Percentiles rank a stretch among this genome's conserved stretches.
Conservation (phyloP, 2,329 filamentous ascomycete species). For the Bipolaris gigantea region DNA sequence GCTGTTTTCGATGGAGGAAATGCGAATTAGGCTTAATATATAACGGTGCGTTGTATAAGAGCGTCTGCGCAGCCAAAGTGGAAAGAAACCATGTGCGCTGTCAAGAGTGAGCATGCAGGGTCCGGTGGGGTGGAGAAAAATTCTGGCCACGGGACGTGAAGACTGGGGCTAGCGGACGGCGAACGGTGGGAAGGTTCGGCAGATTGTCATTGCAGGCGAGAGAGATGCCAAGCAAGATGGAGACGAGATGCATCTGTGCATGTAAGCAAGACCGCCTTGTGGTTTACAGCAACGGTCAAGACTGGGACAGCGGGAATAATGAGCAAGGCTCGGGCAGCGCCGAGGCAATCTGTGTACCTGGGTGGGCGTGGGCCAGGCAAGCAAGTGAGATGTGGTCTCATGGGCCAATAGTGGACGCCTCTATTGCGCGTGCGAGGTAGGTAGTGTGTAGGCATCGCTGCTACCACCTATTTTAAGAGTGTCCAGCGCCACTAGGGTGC, state of each 20-base stretch:
- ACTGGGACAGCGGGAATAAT: background rate
- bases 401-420: background rate
- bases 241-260: background rate
- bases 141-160: background rate
- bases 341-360: background rate
- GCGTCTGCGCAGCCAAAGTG: no score
- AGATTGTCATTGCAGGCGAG: background rate
- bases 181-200: background rate
- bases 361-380: background rate
- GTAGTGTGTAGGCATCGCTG: no score
- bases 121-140: slow-evolving; percentile 1
- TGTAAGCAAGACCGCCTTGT: background rate
- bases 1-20: slow-evolving; percentile 13
- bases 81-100: background rate
- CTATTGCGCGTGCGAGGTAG: background rate
- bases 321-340: background rate
- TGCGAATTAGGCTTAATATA: background rate
- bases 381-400: background rate
- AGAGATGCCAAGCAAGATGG: background rate
- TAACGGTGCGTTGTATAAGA: background rate
- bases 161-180: background rate
- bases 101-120: background rate
- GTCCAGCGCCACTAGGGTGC: background rate
- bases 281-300: background rate
- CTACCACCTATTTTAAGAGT: background rate